phyloP scores from a whole-genome alignment of 2,329 filamentous ascomycete genomes.

The Hirsutella thompsonii region DNA sequence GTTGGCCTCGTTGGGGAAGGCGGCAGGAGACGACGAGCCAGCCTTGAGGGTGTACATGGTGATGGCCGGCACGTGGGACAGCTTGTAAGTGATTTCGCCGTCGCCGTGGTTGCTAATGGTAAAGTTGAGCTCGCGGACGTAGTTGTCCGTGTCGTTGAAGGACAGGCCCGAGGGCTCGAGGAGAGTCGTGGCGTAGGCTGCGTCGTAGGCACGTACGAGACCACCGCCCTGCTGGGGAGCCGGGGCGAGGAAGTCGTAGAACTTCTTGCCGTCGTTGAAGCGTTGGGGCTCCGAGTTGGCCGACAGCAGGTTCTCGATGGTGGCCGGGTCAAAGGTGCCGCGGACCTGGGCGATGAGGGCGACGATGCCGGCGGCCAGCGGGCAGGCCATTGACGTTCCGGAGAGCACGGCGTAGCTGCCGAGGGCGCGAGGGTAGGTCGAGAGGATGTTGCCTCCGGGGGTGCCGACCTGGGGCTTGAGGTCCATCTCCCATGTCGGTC shows the following conservation, averaged over 20 bases:
- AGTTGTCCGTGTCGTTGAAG: slow-evolving; percentile 52
- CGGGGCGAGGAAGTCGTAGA: slow-evolving; percentile 31
- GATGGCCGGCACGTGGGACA: slow-evolving; percentile 35
- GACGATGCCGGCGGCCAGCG: slow-evolving; percentile 39
- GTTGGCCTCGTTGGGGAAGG: slow-evolving; percentile 32
- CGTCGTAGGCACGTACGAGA: slow-evolving; percentile 45
- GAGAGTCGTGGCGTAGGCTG: slow-evolving; percentile 38
- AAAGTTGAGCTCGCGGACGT: slow-evolving; percentile 34
- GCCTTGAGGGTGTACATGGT: slow-evolving; percentile 37
- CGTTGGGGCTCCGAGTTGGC: slow-evolving; percentile 33
- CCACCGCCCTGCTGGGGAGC: slow-evolving; percentile 49
- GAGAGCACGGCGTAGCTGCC: slow-evolving; percentile 38
- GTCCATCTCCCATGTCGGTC: slow-evolving; percentile 45
- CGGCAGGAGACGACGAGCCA: slow-evolving; percentile 19
- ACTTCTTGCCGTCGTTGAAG: slow-evolving; percentile 30
- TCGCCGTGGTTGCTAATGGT: slow-evolving; percentile 40
- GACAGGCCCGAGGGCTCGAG: slow-evolving; percentile 43
- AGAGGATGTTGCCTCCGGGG: slow-evolving; percentile 44
- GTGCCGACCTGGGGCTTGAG: slow-evolving; percentile 43
- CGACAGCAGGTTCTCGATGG: slow-evolving; percentile 35
- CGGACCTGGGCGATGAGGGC: slow-evolving; percentile 40
- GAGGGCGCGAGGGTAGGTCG: slow-evolving; percentile 34
- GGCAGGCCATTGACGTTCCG: slow-evolving; percentile 49
- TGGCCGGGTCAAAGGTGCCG: slow-evolving; percentile 35
- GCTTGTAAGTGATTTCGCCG: slow-evolving; percentile 33